Evolutionary conservation across 2,329 filamentous ascomycete genomes (phyloP), one percentile per base, ranked within the genome.

Genomic region (Fusarium virguliforme): DNA sequence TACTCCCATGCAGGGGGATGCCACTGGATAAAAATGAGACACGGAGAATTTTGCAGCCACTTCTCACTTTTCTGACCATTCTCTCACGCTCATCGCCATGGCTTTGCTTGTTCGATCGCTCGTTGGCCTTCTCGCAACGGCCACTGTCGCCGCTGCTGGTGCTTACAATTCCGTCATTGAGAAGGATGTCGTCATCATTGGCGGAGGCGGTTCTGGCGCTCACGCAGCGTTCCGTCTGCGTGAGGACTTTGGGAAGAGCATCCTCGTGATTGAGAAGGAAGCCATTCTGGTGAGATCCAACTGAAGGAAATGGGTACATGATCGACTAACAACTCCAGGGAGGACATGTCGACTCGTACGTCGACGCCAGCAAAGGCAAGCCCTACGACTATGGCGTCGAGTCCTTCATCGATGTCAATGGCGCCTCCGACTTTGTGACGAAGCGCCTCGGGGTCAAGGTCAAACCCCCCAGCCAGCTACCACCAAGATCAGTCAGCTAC

Each of bases 321-420:
- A 35, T 28, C 4, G 22, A 15, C 48, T 61, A 34, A 67, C 53
- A 38, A 4, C 24, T 4, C 30, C 71, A 86, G 66, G 86, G 86
- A 18, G 86, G 86, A 3, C 85, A 87, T 67, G 83, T 84, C 6
- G 77, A 85, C 24, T 87, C 84, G 9, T 87, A 85, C 70, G 78
- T 74, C 4, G 82, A 83, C 37, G 82, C 81, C n/a, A 74, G 79
- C n/a, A 81, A 78, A 3, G 79, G 77, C 15, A 68, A 54, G 0
- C 60, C 74, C 1, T 78, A 77, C 59, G 79, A 83, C 69, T 82
- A 77, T 62, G 81, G 81, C 50, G 81, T 83, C 18, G 74, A 81
- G 59, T 76, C 77, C 4, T 83, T 78, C 65, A 76, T 79, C 46
- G 77, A 84, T 62, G 79, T 81, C 43, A 75, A 79, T 22, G 77